Conservation (phyloP, 306 rosid genomes). For the Trifolium repens region DNA sequence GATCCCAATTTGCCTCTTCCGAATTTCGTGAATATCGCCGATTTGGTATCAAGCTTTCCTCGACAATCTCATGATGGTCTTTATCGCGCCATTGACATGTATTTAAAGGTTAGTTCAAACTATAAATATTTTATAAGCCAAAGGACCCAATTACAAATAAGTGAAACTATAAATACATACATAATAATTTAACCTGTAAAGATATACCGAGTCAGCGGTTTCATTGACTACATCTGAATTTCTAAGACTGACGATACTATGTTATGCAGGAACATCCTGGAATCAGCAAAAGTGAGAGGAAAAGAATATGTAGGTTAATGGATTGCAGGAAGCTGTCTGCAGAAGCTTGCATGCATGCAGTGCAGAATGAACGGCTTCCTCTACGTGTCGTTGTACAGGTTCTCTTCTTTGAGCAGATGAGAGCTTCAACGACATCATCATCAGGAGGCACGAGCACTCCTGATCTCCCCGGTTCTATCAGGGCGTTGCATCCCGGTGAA, state of each 20-base stretch:
- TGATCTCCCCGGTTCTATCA: slow-evolving; percentile 65
- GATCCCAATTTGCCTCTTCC: slow-evolving; percentile 69
- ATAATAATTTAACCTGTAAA: not conserved
- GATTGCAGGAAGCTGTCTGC: slow-evolving; percentile 86
- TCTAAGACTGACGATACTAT: slow-evolving; percentile 23
- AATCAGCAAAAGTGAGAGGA: slow-evolving; percentile 83
- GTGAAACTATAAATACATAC: not conserved
- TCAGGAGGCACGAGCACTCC: slow-evolving; percentile 68
- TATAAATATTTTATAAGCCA: too few relatives aligned
- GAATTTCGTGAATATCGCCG: slow-evolving; percentile 69
- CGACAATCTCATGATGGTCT: slow-evolving; percentile 81
- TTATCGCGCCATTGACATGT: slow-evolving; percentile 91
- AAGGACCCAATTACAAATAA: too few relatives aligned
- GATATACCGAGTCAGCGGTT: not conserved
- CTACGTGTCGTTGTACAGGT: slow-evolving; percentile 85
- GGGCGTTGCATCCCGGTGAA: slow-evolving; percentile 67
- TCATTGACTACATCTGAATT: slow-evolving; percentile 1
- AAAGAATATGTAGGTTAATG: slow-evolving; percentile 86
- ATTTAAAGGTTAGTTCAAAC: slow-evolving; percentile 63
- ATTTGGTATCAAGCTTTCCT: slow-evolving; percentile 71
- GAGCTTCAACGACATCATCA: slow-evolving; percentile 60
- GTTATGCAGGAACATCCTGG: slow-evolving; percentile 85
- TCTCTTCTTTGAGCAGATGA: slow-evolving; percentile 89
- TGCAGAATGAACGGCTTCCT: slow-evolving; percentile 94
- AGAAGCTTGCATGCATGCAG: slow-evolving; percentile 93